phyloP scores from a whole-genome alignment of 1,139 yeast genomes.

The Pichia sp. region DNA sequence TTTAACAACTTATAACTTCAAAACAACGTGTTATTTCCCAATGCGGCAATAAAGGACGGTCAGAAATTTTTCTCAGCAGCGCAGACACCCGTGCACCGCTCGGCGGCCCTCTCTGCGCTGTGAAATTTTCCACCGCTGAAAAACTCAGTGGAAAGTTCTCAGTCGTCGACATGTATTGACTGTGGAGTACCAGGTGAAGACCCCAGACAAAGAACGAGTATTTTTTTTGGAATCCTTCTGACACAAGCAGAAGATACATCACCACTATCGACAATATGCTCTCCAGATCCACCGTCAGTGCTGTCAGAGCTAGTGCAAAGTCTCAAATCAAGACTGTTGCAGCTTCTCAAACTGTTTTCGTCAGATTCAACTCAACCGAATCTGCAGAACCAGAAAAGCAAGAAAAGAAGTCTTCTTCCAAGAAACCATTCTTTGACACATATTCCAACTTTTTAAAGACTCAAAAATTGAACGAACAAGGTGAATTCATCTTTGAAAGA shows the following conservation, averaged over 20 bases:
- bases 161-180: neutral
- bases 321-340: conserved; percentile 3
- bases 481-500: conserved; percentile 35
- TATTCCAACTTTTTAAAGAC: conserved; percentile 56
- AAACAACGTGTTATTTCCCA: too few relatives aligned
- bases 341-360: neutral
- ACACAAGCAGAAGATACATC: too few relatives aligned
- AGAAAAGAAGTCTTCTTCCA: neutral
- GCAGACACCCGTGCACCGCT: conserved; percentile 1
- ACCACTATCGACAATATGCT: conserved; percentile 7
- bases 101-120: too few relatives aligned
- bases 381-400: neutral
- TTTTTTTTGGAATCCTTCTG: too few relatives aligned
- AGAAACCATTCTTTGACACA: conserved; percentile 16
- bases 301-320: conserved; percentile 1
- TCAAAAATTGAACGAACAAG: conserved; percentile 48
- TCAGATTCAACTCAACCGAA: conserved; percentile 13
- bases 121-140: neutral
- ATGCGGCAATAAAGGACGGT: too few relatives aligned
- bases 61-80: too few relatives aligned
- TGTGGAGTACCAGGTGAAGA: neutral
- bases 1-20: too few relatives aligned
- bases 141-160: neutral
- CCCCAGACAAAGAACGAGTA: too few relatives aligned
- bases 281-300: conserved; percentile 13